Evolutionary conservation across 192 early-diverging fungal genomes (phyloP).

Genomic region (Piromyces finnis): DNA sequence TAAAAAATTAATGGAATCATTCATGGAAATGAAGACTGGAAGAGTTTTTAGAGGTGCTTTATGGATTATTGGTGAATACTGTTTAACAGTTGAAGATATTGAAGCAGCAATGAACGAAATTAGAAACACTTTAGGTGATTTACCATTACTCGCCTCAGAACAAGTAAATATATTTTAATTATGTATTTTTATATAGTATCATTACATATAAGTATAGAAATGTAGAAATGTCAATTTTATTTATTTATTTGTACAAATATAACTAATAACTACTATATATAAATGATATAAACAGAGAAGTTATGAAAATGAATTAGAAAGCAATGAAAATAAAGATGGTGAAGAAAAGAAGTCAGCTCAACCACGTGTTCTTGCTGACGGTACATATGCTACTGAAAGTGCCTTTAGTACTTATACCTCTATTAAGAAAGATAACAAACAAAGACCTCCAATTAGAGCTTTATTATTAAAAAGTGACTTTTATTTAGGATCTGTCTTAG

Average conservation of each 20-base stretch:
- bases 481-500: conserved; percentile 75
- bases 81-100: conserved; percentile 49
- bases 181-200: too few relatives aligned
- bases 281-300: conserved; percentile 37
- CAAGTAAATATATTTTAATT: conserved; percentile 21
- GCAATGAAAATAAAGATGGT: conserved; percentile 10
- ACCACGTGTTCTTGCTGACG: conserved; percentile 79
- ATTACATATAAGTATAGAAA: too few relatives aligned
- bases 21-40: conserved; percentile 75
- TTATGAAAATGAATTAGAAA: conserved; percentile 25
- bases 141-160: conserved; percentile 86
- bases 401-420: conserved; percentile 44
- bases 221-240: too few relatives aligned
- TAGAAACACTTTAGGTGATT: conserved; percentile 67
- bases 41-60: conserved; percentile 89
- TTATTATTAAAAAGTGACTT: conserved; percentile 86
- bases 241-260: too few relatives aligned
- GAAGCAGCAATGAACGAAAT: conserved; percentile 69
- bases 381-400: conserved; percentile 93
- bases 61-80: conserved; percentile 97
- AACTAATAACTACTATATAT: too few relatives aligned
- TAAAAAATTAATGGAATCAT: conserved; percentile 59
- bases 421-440: not conserved
- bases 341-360: conserved; percentile 21
- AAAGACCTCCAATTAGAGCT: conserved; percentile 19